phyloP scores from a whole-genome alignment of 805 yeast species.

The Candida tibetensis region DNA sequence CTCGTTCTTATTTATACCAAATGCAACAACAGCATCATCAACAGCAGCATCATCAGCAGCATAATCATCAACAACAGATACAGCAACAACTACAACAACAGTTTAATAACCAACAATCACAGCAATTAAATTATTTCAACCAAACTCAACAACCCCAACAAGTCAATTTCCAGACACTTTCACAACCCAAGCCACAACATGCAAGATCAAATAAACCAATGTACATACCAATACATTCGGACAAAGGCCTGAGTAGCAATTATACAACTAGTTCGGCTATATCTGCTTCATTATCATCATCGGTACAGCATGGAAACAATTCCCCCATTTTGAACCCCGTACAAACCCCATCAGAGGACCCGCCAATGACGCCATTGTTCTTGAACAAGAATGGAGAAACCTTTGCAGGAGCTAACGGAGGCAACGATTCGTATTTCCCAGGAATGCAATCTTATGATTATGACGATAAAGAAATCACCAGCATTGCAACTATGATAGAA shows the following conservation, averaged over 20 bases:
- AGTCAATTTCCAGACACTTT: slow-evolving; percentile 8
- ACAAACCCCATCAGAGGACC: slow-evolving; percentile 40
- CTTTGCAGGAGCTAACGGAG: neutral
- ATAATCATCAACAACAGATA: slow-evolving; percentile 18
- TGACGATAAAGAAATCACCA: slow-evolving; percentile 1
- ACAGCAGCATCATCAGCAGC: slow-evolving; percentile 9
- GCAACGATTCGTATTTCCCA: slow-evolving; percentile 11
- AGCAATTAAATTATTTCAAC: slow-evolving; percentile 6
- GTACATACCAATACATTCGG: slow-evolving; percentile 8
- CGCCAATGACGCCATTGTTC: slow-evolving; percentile 43
- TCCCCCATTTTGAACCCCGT: slow-evolving; percentile 39
- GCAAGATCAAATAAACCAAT: slow-evolving; percentile 14
- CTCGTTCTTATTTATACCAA: slow-evolving; percentile 15
- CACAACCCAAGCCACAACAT: slow-evolving; percentile 7
- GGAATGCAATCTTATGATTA: neutral
- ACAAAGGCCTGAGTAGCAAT: slow-evolving; percentile 1
- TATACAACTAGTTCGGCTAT: slow-evolving; percentile 7
- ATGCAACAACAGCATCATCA: slow-evolving; percentile 15
- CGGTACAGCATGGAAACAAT: slow-evolving; percentile 7
- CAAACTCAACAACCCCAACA: slow-evolving; percentile 19
- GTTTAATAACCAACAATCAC: slow-evolving; percentile 13
- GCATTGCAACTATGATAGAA: slow-evolving; percentile 7
- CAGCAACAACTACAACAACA: neutral
- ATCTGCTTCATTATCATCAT: neutral
- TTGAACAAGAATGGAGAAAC: slow-evolving; percentile 4